Conservation (phyloP, 2,329 filamentous ascomycete species). For the Hymenoscyphus scutula region DNA sequence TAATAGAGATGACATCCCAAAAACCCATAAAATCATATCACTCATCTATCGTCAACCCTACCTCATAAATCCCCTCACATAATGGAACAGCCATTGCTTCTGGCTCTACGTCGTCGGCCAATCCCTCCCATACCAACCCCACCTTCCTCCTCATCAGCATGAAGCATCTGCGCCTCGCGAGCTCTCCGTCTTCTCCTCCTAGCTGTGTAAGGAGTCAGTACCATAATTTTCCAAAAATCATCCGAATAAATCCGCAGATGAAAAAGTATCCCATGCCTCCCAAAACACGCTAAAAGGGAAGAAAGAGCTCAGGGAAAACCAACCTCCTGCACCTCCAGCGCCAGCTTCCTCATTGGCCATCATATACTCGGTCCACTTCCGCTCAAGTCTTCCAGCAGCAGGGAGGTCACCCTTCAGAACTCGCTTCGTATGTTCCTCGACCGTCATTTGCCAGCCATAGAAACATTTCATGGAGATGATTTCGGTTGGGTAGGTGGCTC, state of each 20-base stretch:
- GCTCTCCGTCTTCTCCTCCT: conserved; percentile 73
- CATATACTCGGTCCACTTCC: conserved; percentile 94
- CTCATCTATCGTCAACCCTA: neutral
- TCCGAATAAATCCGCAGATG: too few species aligned
- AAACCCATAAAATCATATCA: neutral
- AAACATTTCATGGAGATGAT: conserved; percentile 89
- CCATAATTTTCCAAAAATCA: too few species aligned
- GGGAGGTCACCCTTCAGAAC: conserved; percentile 74
- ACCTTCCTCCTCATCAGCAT: conserved; percentile 77
- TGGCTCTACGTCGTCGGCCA: conserved; percentile 56
- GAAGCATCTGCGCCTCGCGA: conserved; percentile 75
- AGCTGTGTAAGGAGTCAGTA: conserved; percentile 31
- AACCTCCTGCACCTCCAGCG: conserved; percentile 56
- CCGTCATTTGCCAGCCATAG: conserved; percentile 92
- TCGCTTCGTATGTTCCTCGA: conserved; percentile 88
- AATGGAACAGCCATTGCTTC: conserved; percentile 61
- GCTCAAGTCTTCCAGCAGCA: conserved; percentile 75
- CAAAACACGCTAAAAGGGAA: too few species aligned
- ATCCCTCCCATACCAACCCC: conserved; percentile 45
- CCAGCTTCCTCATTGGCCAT: conserved; percentile 84
- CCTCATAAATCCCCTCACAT: conserved; percentile 52
- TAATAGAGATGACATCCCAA: neutral
- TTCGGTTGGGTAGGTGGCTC: conserved; percentile 62
- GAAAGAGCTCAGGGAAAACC: too few species aligned
- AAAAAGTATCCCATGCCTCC: too few species aligned